These are phyloP conservation scores for Oropetium thomaeum DNA, from an alignment of 176 grass and related monocot species.

Conservation along the genomic window DNA sequence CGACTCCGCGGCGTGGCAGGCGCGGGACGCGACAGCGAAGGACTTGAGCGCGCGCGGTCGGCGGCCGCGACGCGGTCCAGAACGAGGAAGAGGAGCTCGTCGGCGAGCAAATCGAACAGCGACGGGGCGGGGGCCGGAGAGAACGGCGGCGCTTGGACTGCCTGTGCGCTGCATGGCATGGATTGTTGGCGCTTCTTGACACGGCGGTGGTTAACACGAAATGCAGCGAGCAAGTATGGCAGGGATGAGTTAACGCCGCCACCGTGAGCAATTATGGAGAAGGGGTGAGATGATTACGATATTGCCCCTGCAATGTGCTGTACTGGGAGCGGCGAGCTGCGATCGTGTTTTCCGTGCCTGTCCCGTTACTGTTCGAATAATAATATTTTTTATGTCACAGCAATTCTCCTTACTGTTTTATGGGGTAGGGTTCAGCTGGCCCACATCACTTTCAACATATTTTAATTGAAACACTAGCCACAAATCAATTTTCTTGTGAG, in stretches of 20 bases:
- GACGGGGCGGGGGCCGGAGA: background rate
- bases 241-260: background rate
- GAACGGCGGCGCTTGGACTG: constrained; percentile 20
- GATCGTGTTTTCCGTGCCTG: background rate
- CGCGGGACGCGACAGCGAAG: constrained; percentile 68
- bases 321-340: background rate
- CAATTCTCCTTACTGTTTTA: too few species aligned
- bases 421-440: too few species aligned
- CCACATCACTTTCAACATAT: too few species aligned
- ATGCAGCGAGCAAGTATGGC: background rate
- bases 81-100: constrained; percentile 74
- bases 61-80: constrained; percentile 53
- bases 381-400: too few species aligned
- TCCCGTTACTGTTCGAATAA: background rate
- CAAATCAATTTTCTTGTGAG: too few species aligned
- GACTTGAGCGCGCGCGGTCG: constrained; percentile 59
- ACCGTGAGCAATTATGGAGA: background rate
- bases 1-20: constrained; percentile 64
- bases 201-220: background rate
- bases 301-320: background rate
- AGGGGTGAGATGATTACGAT: background rate
- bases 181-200: background rate
- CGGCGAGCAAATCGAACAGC: constrained; percentile 40
- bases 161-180: background rate
- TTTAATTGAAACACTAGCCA: too few species aligned